Base-by-base conservation (phyloP, 306 rosid genomes). In the Begonia peltatifolia region DNA sequence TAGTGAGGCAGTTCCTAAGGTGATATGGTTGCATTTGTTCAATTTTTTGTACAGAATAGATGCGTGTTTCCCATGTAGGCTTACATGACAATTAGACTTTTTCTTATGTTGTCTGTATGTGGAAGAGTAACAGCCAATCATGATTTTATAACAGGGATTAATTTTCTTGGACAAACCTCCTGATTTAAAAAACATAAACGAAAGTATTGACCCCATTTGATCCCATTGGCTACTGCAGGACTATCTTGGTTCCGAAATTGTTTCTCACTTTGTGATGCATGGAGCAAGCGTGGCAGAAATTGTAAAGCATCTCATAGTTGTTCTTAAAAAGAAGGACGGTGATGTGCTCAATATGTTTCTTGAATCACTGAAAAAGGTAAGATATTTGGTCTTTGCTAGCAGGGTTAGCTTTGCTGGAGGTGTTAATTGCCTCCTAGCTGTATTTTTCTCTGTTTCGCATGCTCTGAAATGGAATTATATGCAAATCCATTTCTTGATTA, bases 301-400 rank as follows among this genome's bases (percentile, higher is more conserved):
- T 63, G 74, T 90, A 63, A 90, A 83, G 67, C 58, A 78, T 76
- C 74, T 90, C 49, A 83, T 90, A 65, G 73, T 81, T 38, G 67
- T 54, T 60, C 66, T 90, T 48, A 90, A 69, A 76, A 90, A 80
- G 74, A 74, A 69, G 46, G 79, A 83, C 42, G 77, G 51, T 14
- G 72, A 73, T 74, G 63, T 85, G 61, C 75, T 79, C 14, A 41
- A 22, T 55, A 82, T 79, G 56, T 83, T 83, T 74, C 71, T 90
- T 23, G 94, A 83, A 67, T 87, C 97, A 4, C 73, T 85, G 66
- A 85, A 85, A 90, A 85, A 71, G 80, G 97, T 85, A 56, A 55
- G 69, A 46, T 52, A 46, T 17, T 14, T 46, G 62, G 49, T 30
- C 61, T 42, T 42, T 14, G 17, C 42, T 55, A 11, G 12, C 38